Conservation (phyloP, 768 basidiomycete genomes). For the Amanita fuliginea region DNA sequence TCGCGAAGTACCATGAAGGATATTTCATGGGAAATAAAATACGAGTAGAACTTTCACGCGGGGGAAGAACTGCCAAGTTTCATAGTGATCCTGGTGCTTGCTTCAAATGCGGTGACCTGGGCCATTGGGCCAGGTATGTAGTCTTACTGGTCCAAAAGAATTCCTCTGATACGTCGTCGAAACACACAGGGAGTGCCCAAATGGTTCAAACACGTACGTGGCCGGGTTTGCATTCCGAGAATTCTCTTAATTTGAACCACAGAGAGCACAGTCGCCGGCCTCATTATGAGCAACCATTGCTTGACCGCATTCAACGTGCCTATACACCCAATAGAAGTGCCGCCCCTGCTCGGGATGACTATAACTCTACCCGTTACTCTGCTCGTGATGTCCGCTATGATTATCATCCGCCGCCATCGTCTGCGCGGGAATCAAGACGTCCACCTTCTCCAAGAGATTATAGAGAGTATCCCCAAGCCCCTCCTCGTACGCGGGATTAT, state of each 20-base stretch:
- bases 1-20: constrained; percentile 82
- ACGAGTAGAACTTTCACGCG: constrained; percentile 77
- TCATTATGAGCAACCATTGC: constrained; percentile 38
- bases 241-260: constrained; percentile 1
- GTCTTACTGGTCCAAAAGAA: not conserved
- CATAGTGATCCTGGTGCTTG: constrained; percentile 83
- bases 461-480: constrained; percentile 47
- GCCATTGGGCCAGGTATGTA: constrained; percentile 82
- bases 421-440: constrained; percentile 46
- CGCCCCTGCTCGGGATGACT: constrained; percentile 46
- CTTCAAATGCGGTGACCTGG: constrained; percentile 77
- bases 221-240: not conserved
- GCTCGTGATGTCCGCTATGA: constrained; percentile 54
- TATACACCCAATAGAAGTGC: constrained; percentile 30
- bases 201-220: constrained; percentile 42
- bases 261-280: constrained; percentile 28
- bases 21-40: constrained; percentile 92
- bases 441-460: constrained; percentile 57
- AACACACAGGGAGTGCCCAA: constrained; percentile 58
- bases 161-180: constrained; percentile 3
- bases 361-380: constrained; percentile 27
- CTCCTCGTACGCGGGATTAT: constrained; percentile 50
- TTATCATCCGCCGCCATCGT: constrained; percentile 34
- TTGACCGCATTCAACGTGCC: constrained; percentile 54
- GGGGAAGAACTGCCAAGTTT: constrained; percentile 71